These are phyloP conservation scores for Metarhizium brunneum DNA, from an alignment of 2,329 filamentous ascomycete species.

Conservation along the genomic window DNA sequence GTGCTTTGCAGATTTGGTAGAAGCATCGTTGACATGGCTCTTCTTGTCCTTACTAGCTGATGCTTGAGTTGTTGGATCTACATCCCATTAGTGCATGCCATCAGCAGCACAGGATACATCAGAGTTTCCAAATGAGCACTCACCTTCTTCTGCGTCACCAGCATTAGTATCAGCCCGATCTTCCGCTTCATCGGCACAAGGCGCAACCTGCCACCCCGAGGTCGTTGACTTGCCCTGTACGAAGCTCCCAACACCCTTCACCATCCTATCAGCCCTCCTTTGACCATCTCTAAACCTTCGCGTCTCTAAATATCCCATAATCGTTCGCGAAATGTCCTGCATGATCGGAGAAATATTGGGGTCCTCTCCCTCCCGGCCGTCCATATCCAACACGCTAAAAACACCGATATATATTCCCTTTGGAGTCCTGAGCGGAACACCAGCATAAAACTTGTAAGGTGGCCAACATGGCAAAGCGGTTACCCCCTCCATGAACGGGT, in stretches of 20 bases:
- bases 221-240: slow-evolving; percentile 23
- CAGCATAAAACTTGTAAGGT: slow-evolving; percentile 28
- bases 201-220: slow-evolving; percentile 13
- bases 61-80: neutral
- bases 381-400: slow-evolving; percentile 21
- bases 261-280: slow-evolving; percentile 26
- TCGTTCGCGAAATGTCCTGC: slow-evolving; percentile 18
- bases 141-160: neutral
- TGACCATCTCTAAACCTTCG: slow-evolving; percentile 17
- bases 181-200: neutral
- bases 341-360: slow-evolving; percentile 16
- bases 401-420: slow-evolving; percentile 33
- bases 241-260: slow-evolving; percentile 25
- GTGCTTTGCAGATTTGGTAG: slow-evolving; percentile 2
- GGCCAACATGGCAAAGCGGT: slow-evolving; percentile 14
- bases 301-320: slow-evolving; percentile 28
- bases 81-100: neutral
- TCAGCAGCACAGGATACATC: neutral
- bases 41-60: neutral
- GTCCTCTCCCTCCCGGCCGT: slow-evolving; percentile 11
- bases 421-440: slow-evolving; percentile 29
- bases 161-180: neutral
- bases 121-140: neutral
- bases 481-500: slow-evolving; percentile 19
- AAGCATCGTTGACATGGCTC: slow-evolving; percentile 1